Base-by-base conservation (phyloP, 2,329 filamentous ascomycete species). In the Lachnellula hyalina region DNA sequence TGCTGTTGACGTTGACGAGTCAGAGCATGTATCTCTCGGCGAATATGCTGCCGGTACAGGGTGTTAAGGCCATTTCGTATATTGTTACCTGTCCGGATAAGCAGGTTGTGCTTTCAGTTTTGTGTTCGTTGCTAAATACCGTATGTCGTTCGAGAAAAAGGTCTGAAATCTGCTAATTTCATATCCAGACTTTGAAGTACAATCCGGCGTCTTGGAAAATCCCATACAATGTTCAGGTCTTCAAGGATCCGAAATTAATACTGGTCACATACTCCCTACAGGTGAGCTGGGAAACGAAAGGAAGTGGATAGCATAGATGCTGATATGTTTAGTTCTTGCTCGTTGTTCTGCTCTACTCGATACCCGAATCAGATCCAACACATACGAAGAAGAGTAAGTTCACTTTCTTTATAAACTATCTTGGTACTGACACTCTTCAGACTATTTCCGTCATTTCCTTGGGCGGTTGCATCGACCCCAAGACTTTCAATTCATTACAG, bases 401-500 rank as follows among this genome's bases (percentile, higher is more conserved):
- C 23, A 23, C 35, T 15, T 28, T 28, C 1, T 45, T 12, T 12
- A 17, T 28, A 15, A 21, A 4, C 5, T 9, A 6, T 6, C 17
- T 12, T 35, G 11, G 34, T 47, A 35, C 58, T 64, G 23, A 65
- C 19, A n/a, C 21, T 19, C 14, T 11, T 23, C 51, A 68, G 67
- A 99, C 70, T 93, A 86, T 67, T 97, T 95, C 70, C 87, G 94
- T 15, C 90, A 96, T 71, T 96, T 95, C 51, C 62, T 70, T 28
- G 68, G 94, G 32, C 84, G 93, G 38, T 73, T 99, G 46, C 94
- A 97, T 72, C 84, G 94, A 47, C 89, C 93, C 1, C 91, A 96
- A 70, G 94, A 99, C 70, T 97, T 99, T 67, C 94, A 99, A 70
- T 99, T 99, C 69, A 84, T 97, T 23, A 89, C 95, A 11, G 92